These are phyloP conservation scores for Colletotrichum filicis DNA, from an alignment of 2,329 filamentous ascomycete genomes.

Conservation along the genomic window DNA sequence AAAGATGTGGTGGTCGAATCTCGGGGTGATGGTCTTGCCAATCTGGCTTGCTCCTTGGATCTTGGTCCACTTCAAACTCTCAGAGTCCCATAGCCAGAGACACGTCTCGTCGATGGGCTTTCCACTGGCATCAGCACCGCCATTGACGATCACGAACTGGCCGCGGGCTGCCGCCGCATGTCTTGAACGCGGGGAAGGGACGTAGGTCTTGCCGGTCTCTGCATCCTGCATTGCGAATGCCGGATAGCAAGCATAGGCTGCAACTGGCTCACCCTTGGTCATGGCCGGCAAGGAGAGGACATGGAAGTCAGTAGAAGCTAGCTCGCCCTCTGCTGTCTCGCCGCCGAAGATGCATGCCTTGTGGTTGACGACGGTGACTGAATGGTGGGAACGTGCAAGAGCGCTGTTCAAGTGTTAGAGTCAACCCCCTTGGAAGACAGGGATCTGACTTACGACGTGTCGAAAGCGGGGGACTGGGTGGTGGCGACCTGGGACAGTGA, in stretches of 20 bases:
- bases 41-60: constrained; percentile 44
- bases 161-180: constrained; percentile 50
- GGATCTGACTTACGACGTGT: constrained; percentile 41
- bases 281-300: constrained; percentile 60
- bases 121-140: constrained; percentile 46
- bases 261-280: constrained; percentile 41
- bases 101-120: constrained; percentile 44
- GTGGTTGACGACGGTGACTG: constrained; percentile 61
- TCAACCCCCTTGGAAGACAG: neutral
- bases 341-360: constrained; percentile 68
- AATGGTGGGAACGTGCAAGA: constrained; percentile 61
- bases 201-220: constrained; percentile 41
- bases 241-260: constrained; percentile 45
- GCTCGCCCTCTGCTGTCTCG: constrained; percentile 46
- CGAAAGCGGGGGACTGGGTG: constrained; percentile 40
- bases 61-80: constrained; percentile 47
- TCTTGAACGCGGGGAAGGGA: constrained; percentile 44
- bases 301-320: constrained; percentile 63
- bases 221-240: constrained; percentile 42
- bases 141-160: constrained; percentile 47
- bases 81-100: constrained; percentile 52
- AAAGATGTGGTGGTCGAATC: constrained; percentile 47
- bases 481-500: constrained; percentile 58
- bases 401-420: constrained; percentile 37
- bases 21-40: constrained; percentile 42